These are phyloP conservation scores for Pelargonium fulgidum DNA, from an alignment of 441 rosid genomes.

Conservation along the genomic window DNA sequence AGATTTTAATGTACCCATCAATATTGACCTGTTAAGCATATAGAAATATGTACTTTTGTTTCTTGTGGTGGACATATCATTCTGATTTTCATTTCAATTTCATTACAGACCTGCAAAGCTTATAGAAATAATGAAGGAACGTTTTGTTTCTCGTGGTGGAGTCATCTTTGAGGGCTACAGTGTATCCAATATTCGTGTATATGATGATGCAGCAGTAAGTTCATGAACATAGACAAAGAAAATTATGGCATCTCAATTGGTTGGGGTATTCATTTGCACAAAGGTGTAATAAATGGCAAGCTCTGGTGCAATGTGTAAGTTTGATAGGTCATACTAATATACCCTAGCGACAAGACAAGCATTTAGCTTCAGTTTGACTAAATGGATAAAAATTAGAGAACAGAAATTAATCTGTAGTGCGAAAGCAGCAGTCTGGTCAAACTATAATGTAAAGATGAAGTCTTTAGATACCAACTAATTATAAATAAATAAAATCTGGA, in stretches of 20 bases:
- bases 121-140: conserved; percentile 66
- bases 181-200: conserved; percentile 49
- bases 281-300: conserved; percentile 6
- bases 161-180: conserved; percentile 76
- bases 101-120: conserved; percentile 78
- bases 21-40: background rate
- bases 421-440: background rate
- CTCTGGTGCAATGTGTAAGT: conserved; percentile 6
- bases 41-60: background rate
- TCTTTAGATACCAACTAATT: background rate
- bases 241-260: background rate
- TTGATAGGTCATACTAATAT: conserved; percentile 3
- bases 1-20: background rate
- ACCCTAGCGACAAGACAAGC: background rate
- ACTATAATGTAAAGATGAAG: background rate
- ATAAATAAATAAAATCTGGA: background rate
- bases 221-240: conserved; percentile 15
- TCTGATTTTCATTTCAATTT: conserved; percentile 11
- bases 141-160: conserved; percentile 73
- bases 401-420: background rate
- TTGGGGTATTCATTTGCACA: background rate
- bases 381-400: background rate
- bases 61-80: background rate
- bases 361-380: background rate
- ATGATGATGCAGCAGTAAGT: conserved; percentile 65